Evolutionary conservation across 768 basidiomycete species (phyloP), one percentile per base, ranked within the genome.

Genomic region (Flagelloscypha sp.): DNA sequence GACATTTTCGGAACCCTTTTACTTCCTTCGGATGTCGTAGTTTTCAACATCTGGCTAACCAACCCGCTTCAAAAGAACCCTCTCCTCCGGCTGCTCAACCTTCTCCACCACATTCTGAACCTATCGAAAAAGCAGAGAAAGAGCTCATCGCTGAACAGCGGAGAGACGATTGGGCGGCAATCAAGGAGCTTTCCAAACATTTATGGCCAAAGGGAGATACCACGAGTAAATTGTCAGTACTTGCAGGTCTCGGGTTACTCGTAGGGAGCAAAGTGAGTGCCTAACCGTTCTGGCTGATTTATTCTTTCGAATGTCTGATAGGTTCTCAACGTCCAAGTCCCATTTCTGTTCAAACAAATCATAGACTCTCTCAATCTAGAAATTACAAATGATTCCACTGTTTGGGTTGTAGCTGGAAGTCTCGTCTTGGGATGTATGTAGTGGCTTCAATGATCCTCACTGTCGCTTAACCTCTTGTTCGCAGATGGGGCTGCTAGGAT

Each of bases 271-370:
- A 99, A 74, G 88, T 92, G 35, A 37, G 69, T 40, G 2, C 33
- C 16, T n/a, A 24, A 6, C 4, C n/a, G 9, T 32, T 34, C 4
- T 15, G 9, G 18, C 21, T 37, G 19, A 37, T 2, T n/a, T 15
- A 7, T 10, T 16, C 18, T 23, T 19, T 4, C 32, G 27, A 27
- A 9, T 17, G 19, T 28, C 33, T 10, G 3, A 28, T 37, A 92
- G 90, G 61, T 95, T 28, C 61, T 97, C 38, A 99, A 97, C 54
- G 95, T 99, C 1, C 94, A 98, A 69, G 93, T 99, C n/a, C 95
- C 95, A 1, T 74, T 88, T 46, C 63, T 98, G 42, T 99, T 99
- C 74, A 98, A 97, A 59, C 58, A 70, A 18, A 74, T 99, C 27
- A 79, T 99, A 35, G 94, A 99, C 54, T 58, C 85, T 1, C 65